Conservation (phyloP, 176 grass and related monocot species). For the Hordeum marinum region DNA sequence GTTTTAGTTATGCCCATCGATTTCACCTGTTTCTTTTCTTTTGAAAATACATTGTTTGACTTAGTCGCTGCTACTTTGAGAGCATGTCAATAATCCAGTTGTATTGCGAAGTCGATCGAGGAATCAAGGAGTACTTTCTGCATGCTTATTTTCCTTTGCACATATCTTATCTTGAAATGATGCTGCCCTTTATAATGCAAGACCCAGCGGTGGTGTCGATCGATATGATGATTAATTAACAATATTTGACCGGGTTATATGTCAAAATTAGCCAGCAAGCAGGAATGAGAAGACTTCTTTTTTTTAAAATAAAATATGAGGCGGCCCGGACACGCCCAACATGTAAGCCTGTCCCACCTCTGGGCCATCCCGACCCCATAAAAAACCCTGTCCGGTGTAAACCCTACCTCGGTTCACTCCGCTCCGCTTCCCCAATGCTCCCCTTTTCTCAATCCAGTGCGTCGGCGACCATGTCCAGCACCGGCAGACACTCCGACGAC, state of each 20-base stretch:
- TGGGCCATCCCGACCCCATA: too few species aligned
- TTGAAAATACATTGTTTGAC: neutral
- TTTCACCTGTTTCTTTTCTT: neutral
- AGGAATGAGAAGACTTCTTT: neutral
- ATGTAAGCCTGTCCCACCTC: too few species aligned
- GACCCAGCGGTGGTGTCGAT: neutral
- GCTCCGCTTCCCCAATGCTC: too few species aligned
- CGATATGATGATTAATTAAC: neutral
- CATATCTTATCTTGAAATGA: neutral
- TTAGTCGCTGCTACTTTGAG: neutral
- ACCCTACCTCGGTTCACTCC: too few species aligned
- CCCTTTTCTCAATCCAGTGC: too few species aligned
- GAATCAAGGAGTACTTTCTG: neutral
- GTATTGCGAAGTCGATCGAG: neutral
- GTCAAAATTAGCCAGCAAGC: neutral
- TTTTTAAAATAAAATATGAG: too few species aligned
- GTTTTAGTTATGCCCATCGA: neutral
- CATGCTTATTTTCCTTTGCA: neutral
- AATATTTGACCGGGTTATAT: neutral
- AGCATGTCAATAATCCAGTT: neutral
- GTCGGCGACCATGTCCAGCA: too few species aligned
- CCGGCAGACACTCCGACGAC: too few species aligned
- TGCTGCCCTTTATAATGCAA: neutral
- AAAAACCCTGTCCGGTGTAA: too few species aligned
- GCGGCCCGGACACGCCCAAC: too few species aligned